Percentiles rank a stretch among this genome's conserved stretches.
Conservation (phyloP, 2,329 filamentous ascomycete species). For the Aspergillus sp. region DNA sequence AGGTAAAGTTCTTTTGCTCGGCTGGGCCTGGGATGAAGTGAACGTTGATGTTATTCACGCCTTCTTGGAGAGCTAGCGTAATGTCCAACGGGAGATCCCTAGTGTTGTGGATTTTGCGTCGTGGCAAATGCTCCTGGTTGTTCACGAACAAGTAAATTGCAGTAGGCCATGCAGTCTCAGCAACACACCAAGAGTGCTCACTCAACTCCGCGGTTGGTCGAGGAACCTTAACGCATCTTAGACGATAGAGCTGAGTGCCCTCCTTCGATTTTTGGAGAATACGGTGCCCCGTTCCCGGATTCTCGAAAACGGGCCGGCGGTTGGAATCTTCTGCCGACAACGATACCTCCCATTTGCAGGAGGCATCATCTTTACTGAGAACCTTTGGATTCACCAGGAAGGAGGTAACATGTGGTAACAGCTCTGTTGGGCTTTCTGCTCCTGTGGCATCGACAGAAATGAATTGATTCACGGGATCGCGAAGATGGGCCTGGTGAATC, state of each 20-base stretch:
- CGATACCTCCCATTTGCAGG: slow-evolving; percentile 36
- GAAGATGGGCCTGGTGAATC: slow-evolving; percentile 61
- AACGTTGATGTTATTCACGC: slow-evolving; percentile 63
- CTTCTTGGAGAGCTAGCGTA: slow-evolving; percentile 58
- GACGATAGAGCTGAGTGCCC: slow-evolving; percentile 62
- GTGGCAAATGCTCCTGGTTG: slow-evolving; percentile 53
- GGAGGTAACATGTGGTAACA: slow-evolving; percentile 38
- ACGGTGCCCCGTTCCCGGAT: slow-evolving; percentile 22
- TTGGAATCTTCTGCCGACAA: slow-evolving; percentile 30
- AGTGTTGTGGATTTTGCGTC: slow-evolving; percentile 70
- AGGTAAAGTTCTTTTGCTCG: slow-evolving; percentile 41
- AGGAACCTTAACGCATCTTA: slow-evolving; percentile 62
- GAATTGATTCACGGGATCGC: slow-evolving; percentile 50
- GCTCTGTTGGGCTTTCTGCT: slow-evolving; percentile 22
- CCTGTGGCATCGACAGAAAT: slow-evolving; percentile 20
- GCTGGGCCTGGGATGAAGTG: slow-evolving; percentile 42
- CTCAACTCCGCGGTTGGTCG: slow-evolving; percentile 29
- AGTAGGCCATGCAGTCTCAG: slow-evolving; percentile 70
- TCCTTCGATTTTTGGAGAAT: slow-evolving; percentile 41
- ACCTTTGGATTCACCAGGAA: slow-evolving; percentile 31
- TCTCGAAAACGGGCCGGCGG: slow-evolving; percentile 32
- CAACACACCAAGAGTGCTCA: slow-evolving; percentile 60
- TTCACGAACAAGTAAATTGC: slow-evolving; percentile 71
- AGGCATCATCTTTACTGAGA: slow-evolving; percentile 25
- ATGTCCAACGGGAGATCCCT: slow-evolving; percentile 77